Evolutionary conservation across 257 asterid genomes (phyloP).

Genomic region (Scutellaria baicalensis): DNA sequence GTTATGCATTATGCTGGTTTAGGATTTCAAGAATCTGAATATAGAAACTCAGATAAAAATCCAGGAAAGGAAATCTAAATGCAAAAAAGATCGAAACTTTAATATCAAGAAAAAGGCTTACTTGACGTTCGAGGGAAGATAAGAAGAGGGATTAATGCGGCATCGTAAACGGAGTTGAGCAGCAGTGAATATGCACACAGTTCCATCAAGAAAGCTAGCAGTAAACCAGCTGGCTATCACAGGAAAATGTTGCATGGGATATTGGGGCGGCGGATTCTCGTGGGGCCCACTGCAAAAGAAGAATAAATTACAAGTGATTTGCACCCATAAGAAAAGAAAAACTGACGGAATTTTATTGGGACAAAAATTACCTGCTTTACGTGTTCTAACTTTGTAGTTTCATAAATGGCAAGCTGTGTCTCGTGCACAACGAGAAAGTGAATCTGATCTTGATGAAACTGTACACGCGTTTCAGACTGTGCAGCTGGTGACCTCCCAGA

Average conservation of each 20-base stretch:
- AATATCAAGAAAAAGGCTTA: constrained; percentile 17
- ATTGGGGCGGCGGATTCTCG: constrained; percentile 51
- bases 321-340: neutral
- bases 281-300: constrained; percentile 39
- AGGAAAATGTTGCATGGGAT: constrained; percentile 55
- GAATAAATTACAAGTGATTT: neutral
- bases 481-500: constrained; percentile 43
- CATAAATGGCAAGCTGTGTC: constrained; percentile 58
- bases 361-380: constrained; percentile 33
- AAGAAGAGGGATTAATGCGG: constrained; percentile 49
- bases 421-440: constrained; percentile 59
- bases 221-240: constrained; percentile 54
- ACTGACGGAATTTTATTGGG: neutral
- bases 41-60: neutral
- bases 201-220: constrained; percentile 46
- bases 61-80: neutral
- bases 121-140: constrained; percentile 37
- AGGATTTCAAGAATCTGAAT: neutral
- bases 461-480: constrained; percentile 51
- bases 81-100: too few species aligned
- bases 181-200: constrained; percentile 45
- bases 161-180: constrained; percentile 42
- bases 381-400: constrained; percentile 49
- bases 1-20: neutral
- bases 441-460: constrained; percentile 57